These are phyloP conservation scores for Venustampulla echinocandica DNA, from an alignment of 495 filamentous ascomycete genomes.

Conservation along the genomic window DNA sequence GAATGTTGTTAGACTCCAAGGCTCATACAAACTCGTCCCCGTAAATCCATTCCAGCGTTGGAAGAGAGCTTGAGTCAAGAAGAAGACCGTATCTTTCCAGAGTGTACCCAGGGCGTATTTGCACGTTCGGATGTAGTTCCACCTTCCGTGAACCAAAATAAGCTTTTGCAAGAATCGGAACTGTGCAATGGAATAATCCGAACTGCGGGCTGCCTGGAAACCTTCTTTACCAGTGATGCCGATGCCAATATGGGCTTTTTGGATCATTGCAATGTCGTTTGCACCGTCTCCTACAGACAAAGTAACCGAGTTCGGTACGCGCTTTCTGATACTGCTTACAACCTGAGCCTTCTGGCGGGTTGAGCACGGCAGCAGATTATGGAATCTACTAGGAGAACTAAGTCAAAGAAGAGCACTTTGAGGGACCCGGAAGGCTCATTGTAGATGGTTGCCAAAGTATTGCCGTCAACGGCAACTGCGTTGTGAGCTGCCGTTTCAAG, in stretches of 20 bases:
- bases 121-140: slow-evolving; percentile 85
- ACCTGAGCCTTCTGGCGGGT: slow-evolving; percentile 83
- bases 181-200: slow-evolving; percentile 86
- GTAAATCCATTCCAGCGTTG: slow-evolving; percentile 82
- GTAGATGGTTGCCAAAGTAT: slow-evolving; percentile 66
- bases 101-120: slow-evolving; percentile 84
- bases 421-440: slow-evolving; percentile 43
- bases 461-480: slow-evolving; percentile 83
- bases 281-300: slow-evolving; percentile 90
- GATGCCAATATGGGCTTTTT: slow-evolving; percentile 86
- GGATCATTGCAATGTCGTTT: slow-evolving; percentile 95
- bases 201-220: slow-evolving; percentile 79
- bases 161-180: slow-evolving; percentile 85
- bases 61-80: slow-evolving; percentile 76
- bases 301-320: slow-evolving; percentile 64
- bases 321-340: slow-evolving; percentile 64
- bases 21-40: slow-evolving; percentile 81
- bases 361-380: slow-evolving; percentile 89
- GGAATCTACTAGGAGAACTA: slow-evolving; percentile 69
- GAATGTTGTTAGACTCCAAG: slow-evolving; percentile 76
- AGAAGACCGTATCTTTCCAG: slow-evolving; percentile 80
- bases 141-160: slow-evolving; percentile 87
- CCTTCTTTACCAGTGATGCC: slow-evolving; percentile 91
- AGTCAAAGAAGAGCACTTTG: slow-evolving; percentile 62
- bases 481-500: too few species aligned